Evolutionary conservation across 2,329 filamentous ascomycete genomes (phyloP).

Genomic region (Exophiala dermatitidis): DNA sequence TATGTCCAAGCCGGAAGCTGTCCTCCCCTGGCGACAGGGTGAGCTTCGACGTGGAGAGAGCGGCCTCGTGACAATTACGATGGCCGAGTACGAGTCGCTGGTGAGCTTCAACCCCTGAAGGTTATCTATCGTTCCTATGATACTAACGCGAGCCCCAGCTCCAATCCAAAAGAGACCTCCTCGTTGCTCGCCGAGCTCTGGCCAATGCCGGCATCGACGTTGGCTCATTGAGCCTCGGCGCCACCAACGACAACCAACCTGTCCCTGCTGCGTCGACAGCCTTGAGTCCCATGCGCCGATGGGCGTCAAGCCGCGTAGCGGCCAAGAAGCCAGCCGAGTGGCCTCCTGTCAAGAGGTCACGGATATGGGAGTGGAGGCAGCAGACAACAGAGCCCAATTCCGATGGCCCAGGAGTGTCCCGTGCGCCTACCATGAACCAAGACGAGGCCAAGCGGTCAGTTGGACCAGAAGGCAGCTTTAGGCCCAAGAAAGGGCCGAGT

Average conservation of each 20-base stretch:
- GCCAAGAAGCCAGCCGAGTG: neutral
- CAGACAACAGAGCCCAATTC: neutral
- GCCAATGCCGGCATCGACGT: constrained; percentile 28
- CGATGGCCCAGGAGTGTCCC: neutral
- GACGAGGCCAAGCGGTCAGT: neutral
- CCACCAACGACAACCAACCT: constrained; percentile 5
- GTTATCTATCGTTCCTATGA: neutral
- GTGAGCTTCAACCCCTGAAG: constrained; percentile 3
- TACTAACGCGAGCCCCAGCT: neutral
- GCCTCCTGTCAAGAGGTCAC: neutral
- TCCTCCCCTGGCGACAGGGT: too few species aligned
- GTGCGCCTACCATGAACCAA: neutral
- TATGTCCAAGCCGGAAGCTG: too few species aligned
- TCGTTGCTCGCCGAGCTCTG: constrained; percentile 18
- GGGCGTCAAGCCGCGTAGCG: neutral
- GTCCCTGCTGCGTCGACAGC: neutral
- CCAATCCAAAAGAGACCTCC: constrained; percentile 6
- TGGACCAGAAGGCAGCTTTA: neutral
- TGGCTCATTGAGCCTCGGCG: constrained; percentile 21
- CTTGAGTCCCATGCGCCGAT: neutral
- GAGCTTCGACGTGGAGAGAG: neutral
- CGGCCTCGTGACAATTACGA: constrained; percentile 9
- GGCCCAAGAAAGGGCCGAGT: too few species aligned
- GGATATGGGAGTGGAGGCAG: neutral
- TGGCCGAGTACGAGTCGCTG: constrained; percentile 8